Base-by-base conservation (phyloP, 129 eudicot species). In the Chrysanthemum makinoi region DNA sequence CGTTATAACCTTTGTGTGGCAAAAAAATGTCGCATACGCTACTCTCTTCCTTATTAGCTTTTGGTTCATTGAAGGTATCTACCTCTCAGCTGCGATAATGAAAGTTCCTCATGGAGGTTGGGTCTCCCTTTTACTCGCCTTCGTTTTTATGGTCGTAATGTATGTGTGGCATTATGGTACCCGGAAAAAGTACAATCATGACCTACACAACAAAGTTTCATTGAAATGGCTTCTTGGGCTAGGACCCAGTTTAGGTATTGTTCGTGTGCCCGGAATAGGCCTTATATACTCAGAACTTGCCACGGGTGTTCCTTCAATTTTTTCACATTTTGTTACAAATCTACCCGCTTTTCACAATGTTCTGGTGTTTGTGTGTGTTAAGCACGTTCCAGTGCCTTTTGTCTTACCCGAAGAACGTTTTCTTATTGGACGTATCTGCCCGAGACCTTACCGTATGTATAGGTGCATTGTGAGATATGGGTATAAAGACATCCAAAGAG, bases 61-160 rank as follows among this genome's bases (percentile, higher is more conserved):
- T 66, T 74, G 94, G 84, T 30, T 85, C 76, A 78, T 92, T 5
- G 98, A 92, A 83, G 89, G 84, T 26, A 33, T 81, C 5, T 92
- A 83, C 72, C 86, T 92, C 30, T 83, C 89, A 18, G 77, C 94
- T 3, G 95, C 98, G 47, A 59, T 84, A 30, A 83, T 70, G 35
- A 89, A 92, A 80, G 84, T 89, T 46, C 98, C 96, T 47, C 98
- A 92, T 71, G 98, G 98, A 69, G 98, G 98, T 50, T 92, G 98
- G 98, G 93, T 89, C 68, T 87, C 96, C 72, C 74, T 92, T 10
- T 53, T 92, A 47, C 87, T 92, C 39, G 77, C 98, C 19, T 62
- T 83, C 59, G 55, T 92, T 43, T 88, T 92, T 71, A 77, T 89
- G 71, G 44, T 73, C 64, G 30, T 92, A 66, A 92, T 89, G 98